A percentile compares a stretch with the other conserved stretches of the same genome.
Evolutionary conservation across 495 filamentous ascomycete species (phyloP).

Genomic region (Penicillium coprophilum): DNA sequence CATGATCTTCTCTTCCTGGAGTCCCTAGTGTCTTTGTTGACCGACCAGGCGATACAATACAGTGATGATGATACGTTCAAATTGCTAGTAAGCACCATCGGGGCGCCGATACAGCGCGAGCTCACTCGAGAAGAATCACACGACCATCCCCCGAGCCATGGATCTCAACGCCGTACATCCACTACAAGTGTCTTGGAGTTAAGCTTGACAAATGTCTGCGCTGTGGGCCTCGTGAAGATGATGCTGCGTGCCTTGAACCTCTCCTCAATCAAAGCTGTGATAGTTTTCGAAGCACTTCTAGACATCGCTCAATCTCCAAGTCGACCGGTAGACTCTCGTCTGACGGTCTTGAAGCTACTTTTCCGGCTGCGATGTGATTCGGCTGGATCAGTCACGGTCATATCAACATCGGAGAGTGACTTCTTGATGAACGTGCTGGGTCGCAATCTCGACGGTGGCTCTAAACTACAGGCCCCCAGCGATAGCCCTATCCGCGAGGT

Average conservation of each 20-base stretch:
- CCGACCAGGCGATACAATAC: constrained; percentile 34
- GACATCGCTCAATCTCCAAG: constrained; percentile 41
- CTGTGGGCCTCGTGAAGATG: constrained; percentile 44
- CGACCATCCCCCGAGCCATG: constrained; percentile 19
- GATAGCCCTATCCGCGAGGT: constrained; percentile 29
- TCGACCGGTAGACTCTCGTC: constrained; percentile 61
- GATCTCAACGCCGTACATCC: constrained; percentile 34
- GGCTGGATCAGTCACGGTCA: constrained; percentile 67
- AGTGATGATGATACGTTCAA: constrained; percentile 38
- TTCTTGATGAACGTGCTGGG: constrained; percentile 68
- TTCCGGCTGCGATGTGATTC: constrained; percentile 83
- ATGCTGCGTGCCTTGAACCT: constrained; percentile 45
- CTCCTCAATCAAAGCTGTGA: constrained; percentile 40
- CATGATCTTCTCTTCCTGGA: constrained; percentile 51
- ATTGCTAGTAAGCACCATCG: constrained; percentile 34
- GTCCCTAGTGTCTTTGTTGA: constrained; percentile 46
- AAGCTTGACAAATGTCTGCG: constrained; percentile 45
- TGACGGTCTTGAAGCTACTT: constrained; percentile 79
- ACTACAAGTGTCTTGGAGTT: constrained; percentile 36
- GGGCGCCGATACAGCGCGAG: constrained; percentile 41
- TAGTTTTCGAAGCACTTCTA: constrained; percentile 41
- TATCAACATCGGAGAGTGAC: constrained; percentile 63
- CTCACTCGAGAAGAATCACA: constrained; percentile 24
- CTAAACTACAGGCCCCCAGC: constrained; percentile 26
- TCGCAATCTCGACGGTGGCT: constrained; percentile 54